Evolutionary conservation across 176 grass and related monocot genomes (phyloP).

Genomic region (Puya raimondii): DNA sequence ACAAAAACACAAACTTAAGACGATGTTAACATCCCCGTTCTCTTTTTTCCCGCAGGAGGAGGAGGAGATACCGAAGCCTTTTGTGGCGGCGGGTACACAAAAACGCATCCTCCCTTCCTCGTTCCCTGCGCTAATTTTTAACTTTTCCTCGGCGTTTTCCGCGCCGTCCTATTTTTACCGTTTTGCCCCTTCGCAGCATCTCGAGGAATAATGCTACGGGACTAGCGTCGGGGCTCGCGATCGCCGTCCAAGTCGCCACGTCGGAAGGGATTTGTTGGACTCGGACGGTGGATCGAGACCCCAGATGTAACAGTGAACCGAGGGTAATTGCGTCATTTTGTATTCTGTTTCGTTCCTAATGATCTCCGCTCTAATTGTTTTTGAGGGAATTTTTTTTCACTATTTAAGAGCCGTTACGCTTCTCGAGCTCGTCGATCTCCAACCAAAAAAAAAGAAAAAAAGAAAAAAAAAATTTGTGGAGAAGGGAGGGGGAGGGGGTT

Average conservation of each 20-base stretch:
- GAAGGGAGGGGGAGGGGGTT: neutral
- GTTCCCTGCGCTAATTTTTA: too few relatives aligned
- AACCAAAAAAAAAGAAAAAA: too few relatives aligned
- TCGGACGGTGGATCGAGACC: neutral
- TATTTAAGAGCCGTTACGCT: neutral
- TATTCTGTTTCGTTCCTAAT: neutral
- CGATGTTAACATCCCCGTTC: too few relatives aligned
- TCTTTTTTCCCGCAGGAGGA: too few relatives aligned
- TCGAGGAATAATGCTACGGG: neutral
- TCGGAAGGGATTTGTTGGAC: neutral
- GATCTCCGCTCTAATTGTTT: neutral
- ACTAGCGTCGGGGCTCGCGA: neutral
- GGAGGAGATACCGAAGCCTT: too few relatives aligned
- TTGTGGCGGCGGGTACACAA: too few relatives aligned
- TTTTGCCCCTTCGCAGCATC: neutral
- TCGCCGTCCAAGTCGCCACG: neutral
- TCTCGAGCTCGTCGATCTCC: neutral
- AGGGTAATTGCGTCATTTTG: conserved; percentile 21
- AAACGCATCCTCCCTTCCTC: too few relatives aligned
- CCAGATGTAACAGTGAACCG: neutral
- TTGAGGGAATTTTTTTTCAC: neutral
- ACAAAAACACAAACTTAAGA: too few relatives aligned
- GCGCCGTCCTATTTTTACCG: neutral
- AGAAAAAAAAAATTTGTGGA: too few relatives aligned
- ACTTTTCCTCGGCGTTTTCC: too few relatives aligned